These are phyloP conservation scores for Anethum foeniculum DNA, from an alignment of 140 eudicot genomes.

Conservation along the genomic window DNA sequence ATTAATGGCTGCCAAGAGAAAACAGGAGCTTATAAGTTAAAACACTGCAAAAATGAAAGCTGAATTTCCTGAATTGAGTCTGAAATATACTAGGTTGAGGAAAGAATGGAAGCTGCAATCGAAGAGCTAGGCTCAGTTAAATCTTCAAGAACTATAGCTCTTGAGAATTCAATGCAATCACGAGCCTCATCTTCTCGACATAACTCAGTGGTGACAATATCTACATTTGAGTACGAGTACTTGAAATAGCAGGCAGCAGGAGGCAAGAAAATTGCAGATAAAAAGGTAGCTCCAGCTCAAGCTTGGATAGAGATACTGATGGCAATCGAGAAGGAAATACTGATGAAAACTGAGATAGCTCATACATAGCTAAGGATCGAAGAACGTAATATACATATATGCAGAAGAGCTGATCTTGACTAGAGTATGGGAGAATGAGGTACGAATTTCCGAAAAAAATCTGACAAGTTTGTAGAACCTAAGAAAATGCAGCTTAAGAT, in stretches of 20 bases:
- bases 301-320: slow-evolving; percentile 72
- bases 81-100: slow-evolving; percentile 40
- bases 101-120: slow-evolving; percentile 46
- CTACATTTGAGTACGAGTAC: slow-evolving; percentile 63
- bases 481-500: slow-evolving; percentile 3
- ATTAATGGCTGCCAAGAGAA: slow-evolving; percentile 17
- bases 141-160: slow-evolving; percentile 45
- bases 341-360: slow-evolving; percentile 34
- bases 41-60: slow-evolving; percentile 35
- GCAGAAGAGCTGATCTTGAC: background rate
- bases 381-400: slow-evolving; percentile 5
- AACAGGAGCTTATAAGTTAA: slow-evolving; percentile 27
- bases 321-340: slow-evolving; percentile 59
- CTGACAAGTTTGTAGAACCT: background rate
- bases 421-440: slow-evolving; percentile 25
- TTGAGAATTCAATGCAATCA: slow-evolving; percentile 39
- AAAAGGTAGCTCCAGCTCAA: slow-evolving; percentile 75
- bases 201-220: slow-evolving; percentile 48
- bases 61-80: slow-evolving; percentile 47
- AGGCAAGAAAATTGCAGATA: slow-evolving; percentile 61
- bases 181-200: slow-evolving; percentile 41
- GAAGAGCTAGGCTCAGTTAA: slow-evolving; percentile 52
- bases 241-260: slow-evolving; percentile 48
- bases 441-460: too few species aligned
- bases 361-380: slow-evolving; percentile 34